Conservation (phyloP, 495 filamentous ascomycete species). For the Astrothelium subdiscretum region DNA sequence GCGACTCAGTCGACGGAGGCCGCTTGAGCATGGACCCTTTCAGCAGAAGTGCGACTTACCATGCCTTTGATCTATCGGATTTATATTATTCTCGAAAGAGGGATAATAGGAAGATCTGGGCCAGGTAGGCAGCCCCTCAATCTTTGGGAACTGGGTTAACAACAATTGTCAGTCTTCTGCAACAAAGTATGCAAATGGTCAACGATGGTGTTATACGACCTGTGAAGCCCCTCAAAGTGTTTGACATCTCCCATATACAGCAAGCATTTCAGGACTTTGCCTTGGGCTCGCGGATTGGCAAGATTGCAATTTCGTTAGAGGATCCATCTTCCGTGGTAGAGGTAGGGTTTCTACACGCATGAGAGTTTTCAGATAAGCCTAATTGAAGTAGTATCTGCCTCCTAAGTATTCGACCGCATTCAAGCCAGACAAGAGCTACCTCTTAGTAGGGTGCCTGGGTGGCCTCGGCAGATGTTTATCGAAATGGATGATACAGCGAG, state of each 20-base stretch:
- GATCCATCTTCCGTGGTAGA: too few relatives aligned
- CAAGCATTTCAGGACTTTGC: not conserved
- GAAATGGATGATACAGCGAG: not conserved
- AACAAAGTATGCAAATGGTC: too few relatives aligned
- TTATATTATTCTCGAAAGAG: too few relatives aligned
- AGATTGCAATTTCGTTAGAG: not conserved
- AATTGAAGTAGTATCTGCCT: not conserved
- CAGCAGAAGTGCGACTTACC: conserved; percentile 18
- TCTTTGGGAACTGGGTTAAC: not conserved
- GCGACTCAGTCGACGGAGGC: conserved; percentile 13
- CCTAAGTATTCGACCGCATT: not conserved
- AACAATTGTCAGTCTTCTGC: too few relatives aligned
- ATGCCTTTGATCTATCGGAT: conserved; percentile 28
- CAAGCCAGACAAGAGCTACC: not conserved
- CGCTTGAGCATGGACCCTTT: conserved; percentile 11
- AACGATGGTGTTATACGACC: not conserved
- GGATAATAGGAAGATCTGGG: not conserved
- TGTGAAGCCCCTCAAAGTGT: not conserved
- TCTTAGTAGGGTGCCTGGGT: not conserved
- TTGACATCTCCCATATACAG: not conserved
- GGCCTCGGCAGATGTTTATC: not conserved
- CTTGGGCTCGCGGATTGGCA: not conserved
- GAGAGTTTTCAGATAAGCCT: not conserved
- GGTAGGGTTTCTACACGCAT: too few relatives aligned
- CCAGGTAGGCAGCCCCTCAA: not conserved